Base-by-base conservation (phyloP, 768 basidiomycete species). In the Rhodosporidiobolus sp. region DNA sequence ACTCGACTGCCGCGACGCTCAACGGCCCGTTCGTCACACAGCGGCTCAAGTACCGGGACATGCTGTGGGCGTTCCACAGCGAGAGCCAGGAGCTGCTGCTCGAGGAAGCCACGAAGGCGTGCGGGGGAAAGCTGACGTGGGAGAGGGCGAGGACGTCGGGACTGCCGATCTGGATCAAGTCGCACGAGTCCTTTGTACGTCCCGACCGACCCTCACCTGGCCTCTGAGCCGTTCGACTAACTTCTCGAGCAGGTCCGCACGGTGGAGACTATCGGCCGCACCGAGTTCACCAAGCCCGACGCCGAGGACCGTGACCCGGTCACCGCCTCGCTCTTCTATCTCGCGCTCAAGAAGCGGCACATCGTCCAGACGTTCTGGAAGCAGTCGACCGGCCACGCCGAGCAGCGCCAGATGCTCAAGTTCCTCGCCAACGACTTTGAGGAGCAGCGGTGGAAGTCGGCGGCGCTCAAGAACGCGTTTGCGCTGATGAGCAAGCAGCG, bases 31-130 rank as follows among this genome's bases (percentile, higher is more conserved):
- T 3, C 48, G 34, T 35, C 30, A 9, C 65, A 1, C 52, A 55
- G 1, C 72, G 92, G n/a, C 84, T 95, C 58, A 87, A 91, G 30
- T 94, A 90, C 81, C 87, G 96, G 46, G 95, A 99, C 80, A 92
- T 97, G 83, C 85, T 97, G 35, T 99, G 95, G 94, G 95, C 94
- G 0, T 94, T 90, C 79, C 90, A 96, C 77, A 96, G 94, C 78
- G 93, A 96, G 81, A 91, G 88, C 78, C 94, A 99, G 78, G 92
- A 90, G 26, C 80, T 97, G 56, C 81, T 99, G 9, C 80, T 96
- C 63, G 83, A 85, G 35, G 87, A 89, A 90, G 90, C 4, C 85
- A 85, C 24, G 43, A 69, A 48, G 82, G 88, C 90, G 20, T 94
- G 91, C 77, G 63, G 66, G 10, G 81, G 88, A 89, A 95, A 91